Evolutionary conservation across 2,329 filamentous ascomycete genomes (phyloP).

Genomic region (Pseudovirgaria hyperparasitica): DNA sequence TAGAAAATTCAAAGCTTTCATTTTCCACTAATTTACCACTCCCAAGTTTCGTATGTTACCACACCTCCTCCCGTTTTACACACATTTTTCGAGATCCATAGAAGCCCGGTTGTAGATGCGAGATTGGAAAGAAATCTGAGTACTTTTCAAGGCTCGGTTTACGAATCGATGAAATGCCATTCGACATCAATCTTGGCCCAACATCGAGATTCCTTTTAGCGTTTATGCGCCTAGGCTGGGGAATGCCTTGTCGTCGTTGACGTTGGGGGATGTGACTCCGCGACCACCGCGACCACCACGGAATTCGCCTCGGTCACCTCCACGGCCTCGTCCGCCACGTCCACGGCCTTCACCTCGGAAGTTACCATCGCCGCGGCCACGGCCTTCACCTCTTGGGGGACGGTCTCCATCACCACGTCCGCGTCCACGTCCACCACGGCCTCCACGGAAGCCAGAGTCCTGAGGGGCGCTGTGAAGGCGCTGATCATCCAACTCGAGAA

Average conservation of each 20-base stretch:
- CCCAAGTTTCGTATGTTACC: no score
- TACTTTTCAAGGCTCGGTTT: no score
- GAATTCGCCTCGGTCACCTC: slow-evolving; percentile 23
- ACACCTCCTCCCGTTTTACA: no score
- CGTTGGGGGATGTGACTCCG: slow-evolving; percentile 30
- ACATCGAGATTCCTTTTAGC: no score
- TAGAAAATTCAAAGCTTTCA: no score
- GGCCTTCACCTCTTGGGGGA: slow-evolving; percentile 36
- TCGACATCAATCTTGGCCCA: no score
- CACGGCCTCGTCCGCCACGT: slow-evolving; percentile 29
- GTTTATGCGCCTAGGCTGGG: slow-evolving; percentile 37
- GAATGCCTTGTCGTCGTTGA: slow-evolving; percentile 39
- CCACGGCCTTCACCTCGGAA: slow-evolving; percentile 41
- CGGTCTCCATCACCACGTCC: slow-evolving; percentile 33
- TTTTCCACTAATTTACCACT: no score
- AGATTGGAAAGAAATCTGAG: no score
- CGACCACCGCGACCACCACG: slow-evolving; percentile 41
- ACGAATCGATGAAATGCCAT: no score
- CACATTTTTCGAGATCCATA: no score
- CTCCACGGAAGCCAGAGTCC: slow-evolving; percentile 14
- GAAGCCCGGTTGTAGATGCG: no score
- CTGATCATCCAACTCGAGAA: slow-evolving; percentile 74
- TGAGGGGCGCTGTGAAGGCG: slow-evolving; percentile 44
- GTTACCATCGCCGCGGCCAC: slow-evolving; percentile 40
- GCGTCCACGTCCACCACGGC: slow-evolving; percentile 15